phyloP scores from a whole-genome alignment of 306 rosid genomes.

The Fragaria vesca region DNA sequence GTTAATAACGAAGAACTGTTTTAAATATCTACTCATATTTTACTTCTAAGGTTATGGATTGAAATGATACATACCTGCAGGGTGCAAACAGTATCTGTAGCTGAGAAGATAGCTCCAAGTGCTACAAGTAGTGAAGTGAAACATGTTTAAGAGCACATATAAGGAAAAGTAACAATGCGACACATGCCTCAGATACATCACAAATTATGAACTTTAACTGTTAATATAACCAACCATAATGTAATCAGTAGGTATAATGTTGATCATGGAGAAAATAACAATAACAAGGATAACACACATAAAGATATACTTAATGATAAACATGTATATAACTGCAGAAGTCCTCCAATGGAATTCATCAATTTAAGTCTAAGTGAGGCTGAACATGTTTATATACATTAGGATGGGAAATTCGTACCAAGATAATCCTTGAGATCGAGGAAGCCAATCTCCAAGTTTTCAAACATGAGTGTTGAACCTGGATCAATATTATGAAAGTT shows the following conservation, averaged over 20 bases:
- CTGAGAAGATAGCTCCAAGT: constrained; percentile 68
- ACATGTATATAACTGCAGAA: background rate
- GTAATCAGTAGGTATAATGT: background rate
- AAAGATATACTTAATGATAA: background rate
- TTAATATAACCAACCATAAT: background rate
- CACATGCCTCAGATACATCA: background rate
- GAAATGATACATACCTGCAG: constrained; percentile 46
- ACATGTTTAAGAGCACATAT: background rate
- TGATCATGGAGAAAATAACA: background rate
- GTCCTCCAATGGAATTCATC: background rate
- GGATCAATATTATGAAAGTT: constrained; percentile 32
- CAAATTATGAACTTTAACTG: background rate
- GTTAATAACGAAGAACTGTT: constrained; percentile 1
- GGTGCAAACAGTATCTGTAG: constrained; percentile 69
- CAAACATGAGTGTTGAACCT: constrained; percentile 52
- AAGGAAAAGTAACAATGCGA: background rate
- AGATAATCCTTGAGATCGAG: constrained; percentile 51
- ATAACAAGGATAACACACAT: background rate
- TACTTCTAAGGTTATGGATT: background rate
- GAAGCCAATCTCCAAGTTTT: constrained; percentile 48
- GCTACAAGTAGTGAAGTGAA: constrained; percentile 39
- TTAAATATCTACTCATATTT: constrained; percentile 12
- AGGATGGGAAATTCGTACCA: constrained; percentile 35
- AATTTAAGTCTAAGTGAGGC: background rate
- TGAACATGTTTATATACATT: background rate